Evolutionary conservation across 2,329 filamentous ascomycete species (phyloP).

Genomic region (Fusarium gaditjirri): DNA sequence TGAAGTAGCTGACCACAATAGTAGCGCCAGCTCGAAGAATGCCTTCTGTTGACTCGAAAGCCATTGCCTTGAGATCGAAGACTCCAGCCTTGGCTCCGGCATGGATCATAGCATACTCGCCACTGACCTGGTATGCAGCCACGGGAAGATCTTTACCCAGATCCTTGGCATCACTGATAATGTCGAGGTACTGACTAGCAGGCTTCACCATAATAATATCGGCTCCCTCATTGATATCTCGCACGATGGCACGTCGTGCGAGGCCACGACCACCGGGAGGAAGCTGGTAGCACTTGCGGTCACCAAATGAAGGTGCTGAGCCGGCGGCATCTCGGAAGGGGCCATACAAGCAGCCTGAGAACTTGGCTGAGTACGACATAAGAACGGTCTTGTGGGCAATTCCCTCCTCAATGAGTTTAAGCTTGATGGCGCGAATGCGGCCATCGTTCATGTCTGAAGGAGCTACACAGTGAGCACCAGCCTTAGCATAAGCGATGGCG

Average conservation of each 20-base stretch:
- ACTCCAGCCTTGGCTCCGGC: slow-evolving; percentile 95
- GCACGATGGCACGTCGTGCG: slow-evolving; percentile 86
- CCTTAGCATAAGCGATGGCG: slow-evolving; percentile 96
- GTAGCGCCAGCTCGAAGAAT: slow-evolving; percentile 93
- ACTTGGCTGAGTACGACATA: slow-evolving; percentile 99
- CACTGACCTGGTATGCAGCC: slow-evolving; percentile 96
- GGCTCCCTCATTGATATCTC: slow-evolving; percentile 92
- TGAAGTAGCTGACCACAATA: slow-evolving; percentile 95
- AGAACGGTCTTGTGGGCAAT: slow-evolving; percentile 90
- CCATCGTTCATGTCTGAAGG: slow-evolving; percentile 99
- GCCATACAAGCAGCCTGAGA: slow-evolving; percentile 94
- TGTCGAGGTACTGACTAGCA: slow-evolving; percentile 93
- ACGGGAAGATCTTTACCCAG: slow-evolving; percentile 91
- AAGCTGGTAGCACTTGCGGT: slow-evolving; percentile 96
- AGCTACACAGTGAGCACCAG: slow-evolving; percentile 95
- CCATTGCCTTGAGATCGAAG: slow-evolving; percentile 94
- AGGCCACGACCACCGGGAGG: slow-evolving; percentile 92
- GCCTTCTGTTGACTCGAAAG: slow-evolving; percentile 92
- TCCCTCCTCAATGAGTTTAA: slow-evolving; percentile 95
- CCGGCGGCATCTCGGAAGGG: slow-evolving; percentile 97
- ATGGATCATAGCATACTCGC: slow-evolving; percentile 98
- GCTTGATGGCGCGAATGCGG: slow-evolving; percentile 95
- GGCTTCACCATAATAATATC: slow-evolving; percentile 99
- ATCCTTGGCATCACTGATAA: slow-evolving; percentile 97
- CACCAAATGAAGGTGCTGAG: slow-evolving; percentile 89